Base-by-base conservation (phyloP, 129 eudicot species). In the Dittrichia graveolens region DNA sequence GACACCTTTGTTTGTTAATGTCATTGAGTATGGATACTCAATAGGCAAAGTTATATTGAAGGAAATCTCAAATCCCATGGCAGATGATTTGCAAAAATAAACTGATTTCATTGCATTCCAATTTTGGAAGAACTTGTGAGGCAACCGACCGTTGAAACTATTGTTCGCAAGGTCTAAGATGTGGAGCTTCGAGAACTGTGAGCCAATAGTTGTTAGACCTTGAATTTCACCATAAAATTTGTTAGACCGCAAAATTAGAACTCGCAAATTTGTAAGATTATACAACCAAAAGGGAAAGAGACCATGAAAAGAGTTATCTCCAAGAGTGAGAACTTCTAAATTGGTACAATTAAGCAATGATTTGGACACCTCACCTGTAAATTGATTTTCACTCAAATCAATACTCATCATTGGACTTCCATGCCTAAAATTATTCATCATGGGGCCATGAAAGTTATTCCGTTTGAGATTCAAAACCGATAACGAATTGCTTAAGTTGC, bases 131-230 rank as follows among this genome's bases (percentile, higher is more conserved):
- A 13, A 42, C 3, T 46, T 49, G 0, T 12, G 0, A 0, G 65
- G 78, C 56, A 78, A 42, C 4, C 8, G 56, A 5, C 86, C 80
- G 18, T 1, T 66, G 37, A 82, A 78, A 34, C 12, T 12, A 65
- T 82, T 82, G 65, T 55, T 56, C 0, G 83, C 73, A n/a, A 82
- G 69, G 74, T 73, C 86, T 24, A 82, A 48, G 61, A 82, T 82
- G 4, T 50, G 65, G 14, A 82, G 37, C 45, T 12, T 61, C 0
- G 69, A 63, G 39, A 82, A 77, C 0, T 5, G n/a, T 9, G 50
- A n/a, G 4, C 6, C 5, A 54, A n/a, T 13, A 37, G 41, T 16
- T 3, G 43, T 1, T 0, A 7, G 31, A 15, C 38, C 41, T 7
- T 75, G 46, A 8, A 75, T 56, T 4, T 9, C 11, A 31, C 80